A percentile compares a stretch with the other conserved stretches of the same genome.
Evolutionary conservation across 805 yeast species (phyloP).

Genomic region (Candida lessepsii): DNA sequence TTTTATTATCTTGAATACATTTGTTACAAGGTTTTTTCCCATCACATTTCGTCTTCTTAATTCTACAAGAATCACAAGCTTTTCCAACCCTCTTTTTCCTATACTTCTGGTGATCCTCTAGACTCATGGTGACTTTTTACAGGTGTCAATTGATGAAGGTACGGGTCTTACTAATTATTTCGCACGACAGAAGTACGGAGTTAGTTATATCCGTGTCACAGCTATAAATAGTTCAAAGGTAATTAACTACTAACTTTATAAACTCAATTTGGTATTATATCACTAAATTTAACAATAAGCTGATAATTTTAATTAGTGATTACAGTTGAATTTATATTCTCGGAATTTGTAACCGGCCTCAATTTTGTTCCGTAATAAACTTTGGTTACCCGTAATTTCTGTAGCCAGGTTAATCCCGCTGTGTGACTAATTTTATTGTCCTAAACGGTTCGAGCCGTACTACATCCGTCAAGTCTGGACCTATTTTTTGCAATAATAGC

Average conservation of each 20-base stretch:
- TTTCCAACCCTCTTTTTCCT: conserved; percentile 59
- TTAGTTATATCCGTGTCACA: background rate
- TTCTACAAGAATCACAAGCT: conserved; percentile 63
- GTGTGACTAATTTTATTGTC: background rate
- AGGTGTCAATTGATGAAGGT: background rate
- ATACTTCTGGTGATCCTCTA: conserved; percentile 15
- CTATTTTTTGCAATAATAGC: background rate
- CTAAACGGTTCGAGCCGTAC: background rate
- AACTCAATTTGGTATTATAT: too few relatives aligned
- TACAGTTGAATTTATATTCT: conserved; percentile 4
- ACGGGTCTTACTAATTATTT: conserved; percentile 3
- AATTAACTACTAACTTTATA: too few relatives aligned
- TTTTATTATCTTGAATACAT: conserved; percentile 54
- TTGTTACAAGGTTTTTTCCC: conserved; percentile 61
- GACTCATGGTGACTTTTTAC: conserved; percentile 4
- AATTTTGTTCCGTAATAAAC: conserved; percentile 1
- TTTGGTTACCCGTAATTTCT: conserved; percentile 5
- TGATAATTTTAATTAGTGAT: too few relatives aligned
- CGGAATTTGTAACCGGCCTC: conserved; percentile 5
- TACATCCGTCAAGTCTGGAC: background rate
- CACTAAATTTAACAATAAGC: too few relatives aligned
- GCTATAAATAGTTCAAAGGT: too few relatives aligned
- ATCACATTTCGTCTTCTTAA: conserved; percentile 63
- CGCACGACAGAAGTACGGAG: background rate
- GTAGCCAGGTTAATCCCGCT: conserved; percentile 2